Evolutionary conservation across 73 alveolate species (phyloP), one percentile per base, ranked within the genome.

Genomic region (Paramecium tetraurelia): DNA sequence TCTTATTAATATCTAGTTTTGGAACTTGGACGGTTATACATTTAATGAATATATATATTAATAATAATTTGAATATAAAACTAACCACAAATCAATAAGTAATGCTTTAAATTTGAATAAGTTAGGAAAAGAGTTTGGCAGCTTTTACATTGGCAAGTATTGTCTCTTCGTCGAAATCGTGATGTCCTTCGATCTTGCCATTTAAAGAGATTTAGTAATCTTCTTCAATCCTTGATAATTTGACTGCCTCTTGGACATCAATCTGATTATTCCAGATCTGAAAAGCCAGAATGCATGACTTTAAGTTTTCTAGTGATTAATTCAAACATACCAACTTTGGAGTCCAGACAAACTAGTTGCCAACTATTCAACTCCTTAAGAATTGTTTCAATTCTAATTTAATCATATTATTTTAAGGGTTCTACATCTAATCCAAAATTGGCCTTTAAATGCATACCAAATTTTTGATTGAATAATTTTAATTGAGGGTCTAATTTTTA

Each of bases 21-120:
- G 63, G 87, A 75, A 75, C 40, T 75, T 18, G 87, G 87, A 75
- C 87, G 87, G 87, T 75, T 75, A 75, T 75, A 75, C 87, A 75
- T 75, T 75, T 35, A 29, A 75, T 38, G 24, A 75, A 29, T 75
- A 75, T 27, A 27, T 27, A 27, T 18, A 53, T 53, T 53, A 53
- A 53, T 53, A n/a, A 53, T 53, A 18, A 53, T 40, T 6, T 53
- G 35, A 53, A 53, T 53, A 53, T 53, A 53, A 53, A 53, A 16
- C 31, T 18, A 53, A 7, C 69, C 84, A 63, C 29, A 63, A 63
- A 16, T 68, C 84, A 68, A 68, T 68, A 68, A 68, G 46, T 68
- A 68, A 75, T 75, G 7, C 20, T 75, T 35, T 75, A 40, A 14
- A 1, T 31, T 35, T 75, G 12, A 31, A 75, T 36, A 59, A 86